Evolutionary conservation across 768 basidiomycete genomes (phyloP).

Genomic region (Serpula lacrymans): DNA sequence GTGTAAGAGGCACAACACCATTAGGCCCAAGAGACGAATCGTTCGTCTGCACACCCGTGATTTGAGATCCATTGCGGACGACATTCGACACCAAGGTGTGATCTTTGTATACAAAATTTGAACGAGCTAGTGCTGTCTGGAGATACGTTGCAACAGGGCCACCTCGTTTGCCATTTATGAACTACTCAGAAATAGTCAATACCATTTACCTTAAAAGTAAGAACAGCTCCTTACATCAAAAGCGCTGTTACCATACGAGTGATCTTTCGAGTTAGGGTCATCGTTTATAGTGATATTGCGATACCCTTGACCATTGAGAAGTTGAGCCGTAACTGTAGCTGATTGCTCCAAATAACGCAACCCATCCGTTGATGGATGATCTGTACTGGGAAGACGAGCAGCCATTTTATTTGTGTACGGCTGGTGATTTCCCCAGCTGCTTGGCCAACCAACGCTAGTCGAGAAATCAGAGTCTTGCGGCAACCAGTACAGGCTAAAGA

Average conservation of each 20-base stretch:
- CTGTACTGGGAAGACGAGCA: constrained; percentile 52
- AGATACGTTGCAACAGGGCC: constrained; percentile 64
- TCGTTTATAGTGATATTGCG: constrained; percentile 51
- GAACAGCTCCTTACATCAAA: constrained; percentile 24
- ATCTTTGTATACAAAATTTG: constrained; percentile 49
- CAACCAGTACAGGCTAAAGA: constrained; percentile 47
- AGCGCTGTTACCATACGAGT: constrained; percentile 53
- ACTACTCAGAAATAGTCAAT: not conserved
- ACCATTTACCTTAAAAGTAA: not conserved
- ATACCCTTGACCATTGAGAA: constrained; percentile 52
- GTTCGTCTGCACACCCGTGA: constrained; percentile 61
- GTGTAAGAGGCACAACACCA: constrained; percentile 51
- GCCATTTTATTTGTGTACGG: constrained; percentile 48
- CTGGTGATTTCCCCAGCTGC: constrained; percentile 48
- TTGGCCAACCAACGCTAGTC: constrained; percentile 48
- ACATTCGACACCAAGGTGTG: constrained; percentile 49
- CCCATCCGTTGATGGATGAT: constrained; percentile 58
- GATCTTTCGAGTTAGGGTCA: constrained; percentile 54
- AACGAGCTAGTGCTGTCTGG: constrained; percentile 49
- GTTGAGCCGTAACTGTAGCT: constrained; percentile 38
- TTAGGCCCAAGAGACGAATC: constrained; percentile 53
- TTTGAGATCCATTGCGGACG: constrained; percentile 51
- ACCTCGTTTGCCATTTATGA: constrained; percentile 33
- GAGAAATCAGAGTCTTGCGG: constrained; percentile 53
- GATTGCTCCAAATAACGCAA: constrained; percentile 54